Evolutionary conservation across 2,329 filamentous ascomycete genomes (phyloP).

Genomic region (Fusarium sp.): DNA sequence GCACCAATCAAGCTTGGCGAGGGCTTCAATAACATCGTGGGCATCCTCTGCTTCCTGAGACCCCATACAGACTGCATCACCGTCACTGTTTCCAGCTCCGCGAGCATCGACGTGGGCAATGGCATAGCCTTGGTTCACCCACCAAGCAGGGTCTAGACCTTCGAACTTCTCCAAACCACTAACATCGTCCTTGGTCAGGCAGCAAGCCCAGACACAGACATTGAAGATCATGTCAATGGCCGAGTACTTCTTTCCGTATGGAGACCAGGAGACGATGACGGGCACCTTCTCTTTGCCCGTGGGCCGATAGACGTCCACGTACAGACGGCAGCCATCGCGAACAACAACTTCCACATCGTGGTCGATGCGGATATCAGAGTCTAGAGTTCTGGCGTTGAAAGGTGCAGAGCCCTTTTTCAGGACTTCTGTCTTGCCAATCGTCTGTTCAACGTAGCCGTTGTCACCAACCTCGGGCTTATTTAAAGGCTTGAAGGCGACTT

Average conservation of each 20-base stretch:
- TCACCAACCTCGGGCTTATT: constrained; percentile 36
- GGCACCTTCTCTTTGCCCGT: constrained; percentile 17
- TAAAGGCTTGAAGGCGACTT: constrained; percentile 42
- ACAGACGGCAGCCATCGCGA: constrained; percentile 40
- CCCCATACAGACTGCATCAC: constrained; percentile 30
- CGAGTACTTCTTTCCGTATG: constrained; percentile 40
- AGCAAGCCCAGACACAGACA: constrained; percentile 35
- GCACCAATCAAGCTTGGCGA: constrained; percentile 49
- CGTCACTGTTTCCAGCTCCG: constrained; percentile 9
- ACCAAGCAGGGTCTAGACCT: constrained; percentile 27
- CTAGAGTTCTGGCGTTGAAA: constrained; percentile 35
- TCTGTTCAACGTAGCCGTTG: constrained; percentile 38
- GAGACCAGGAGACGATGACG: constrained; percentile 39
- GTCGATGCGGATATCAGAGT: constrained; percentile 41
- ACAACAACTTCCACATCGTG: constrained; percentile 40
- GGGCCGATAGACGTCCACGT: constrained; percentile 24
- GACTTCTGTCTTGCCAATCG: constrained; percentile 36
- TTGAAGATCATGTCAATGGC: constrained; percentile 39
- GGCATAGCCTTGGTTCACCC: constrained; percentile 27
- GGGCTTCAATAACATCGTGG: constrained; percentile 41
- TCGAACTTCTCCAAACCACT: constrained; percentile 34
- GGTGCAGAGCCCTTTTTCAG: constrained; percentile 36
- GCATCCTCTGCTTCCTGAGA: constrained; percentile 41
- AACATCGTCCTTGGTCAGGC: constrained; percentile 23
- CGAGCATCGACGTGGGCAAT: constrained; percentile 23